A percentile compares a stretch with the other conserved stretches of the same genome.
Evolutionary conservation across 2,329 filamentous ascomycete genomes (phyloP).

Genomic region (Penicillium decumbens): DNA sequence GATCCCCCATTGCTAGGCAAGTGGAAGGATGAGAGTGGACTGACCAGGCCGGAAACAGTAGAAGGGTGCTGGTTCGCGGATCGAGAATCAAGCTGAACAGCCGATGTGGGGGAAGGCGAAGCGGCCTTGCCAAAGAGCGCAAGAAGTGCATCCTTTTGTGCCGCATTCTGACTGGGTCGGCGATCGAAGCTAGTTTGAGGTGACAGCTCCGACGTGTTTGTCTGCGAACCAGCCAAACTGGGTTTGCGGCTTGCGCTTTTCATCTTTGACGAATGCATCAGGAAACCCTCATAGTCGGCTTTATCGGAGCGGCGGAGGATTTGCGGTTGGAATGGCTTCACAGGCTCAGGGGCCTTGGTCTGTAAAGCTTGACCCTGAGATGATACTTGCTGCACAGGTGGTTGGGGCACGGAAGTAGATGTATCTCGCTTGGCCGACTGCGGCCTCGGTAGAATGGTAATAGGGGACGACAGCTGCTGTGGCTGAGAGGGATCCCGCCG

Average conservation of each 20-base stretch:
- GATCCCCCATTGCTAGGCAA: conserved; percentile 18
- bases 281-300: conserved; percentile 27
- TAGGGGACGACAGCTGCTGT: conserved; percentile 30
- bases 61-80: conserved; percentile 18
- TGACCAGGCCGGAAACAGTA: conserved; percentile 26
- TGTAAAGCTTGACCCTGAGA: conserved; percentile 28
- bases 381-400: conserved; percentile 9
- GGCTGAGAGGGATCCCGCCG: conserved; percentile 20
- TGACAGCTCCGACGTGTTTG: conserved; percentile 12
- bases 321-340: conserved; percentile 51
- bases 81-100: conserved; percentile 21
- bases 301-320: conserved; percentile 51
- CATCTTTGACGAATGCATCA: conserved; percentile 12
- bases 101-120: conserved; percentile 22
- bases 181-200: conserved; percentile 30
- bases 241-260: conserved; percentile 10
- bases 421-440: conserved; percentile 29
- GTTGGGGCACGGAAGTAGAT: conserved; percentile 7
- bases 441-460: conserved; percentile 38
- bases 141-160: conserved; percentile 50
- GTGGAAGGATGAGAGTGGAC: conserved; percentile 29
- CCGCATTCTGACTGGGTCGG: conserved; percentile 40
- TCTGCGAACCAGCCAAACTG: conserved; percentile 12
- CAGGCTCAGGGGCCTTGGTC: conserved; percentile 27
- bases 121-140: conserved; percentile 58